These are phyloP conservation scores for Scedosporium apiospermum DNA, from an alignment of 2,329 filamentous ascomycete species.

Conservation along the genomic window DNA sequence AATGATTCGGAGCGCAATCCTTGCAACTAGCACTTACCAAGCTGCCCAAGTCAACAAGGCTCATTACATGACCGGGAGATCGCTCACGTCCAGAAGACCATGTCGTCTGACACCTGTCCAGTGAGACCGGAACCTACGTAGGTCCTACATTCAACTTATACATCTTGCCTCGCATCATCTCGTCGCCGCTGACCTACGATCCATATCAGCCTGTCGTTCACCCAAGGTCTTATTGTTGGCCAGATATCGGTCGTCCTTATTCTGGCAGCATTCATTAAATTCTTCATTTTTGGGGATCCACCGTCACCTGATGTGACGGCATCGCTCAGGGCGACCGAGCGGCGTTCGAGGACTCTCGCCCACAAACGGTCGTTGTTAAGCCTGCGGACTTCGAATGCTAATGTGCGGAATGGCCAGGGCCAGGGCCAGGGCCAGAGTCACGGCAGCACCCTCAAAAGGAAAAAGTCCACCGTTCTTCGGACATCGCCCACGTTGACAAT, in stretches of 20 bases:
- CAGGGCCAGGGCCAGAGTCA: slow-evolving; percentile 13
- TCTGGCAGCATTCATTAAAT: slow-evolving; percentile 93
- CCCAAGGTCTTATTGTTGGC: slow-evolving; percentile 84
- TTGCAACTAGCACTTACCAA: background rate
- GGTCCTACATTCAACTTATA: slow-evolving; percentile 14
- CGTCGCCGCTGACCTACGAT: background rate
- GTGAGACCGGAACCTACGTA: slow-evolving; percentile 35
- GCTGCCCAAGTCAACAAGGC: background rate
- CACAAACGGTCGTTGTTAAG: slow-evolving; percentile 68
- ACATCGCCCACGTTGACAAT: slow-evolving; percentile 72
- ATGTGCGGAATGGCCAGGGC: slow-evolving; percentile 19
- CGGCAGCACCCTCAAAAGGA: slow-evolving; percentile 39
- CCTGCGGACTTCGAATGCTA: slow-evolving; percentile 32
- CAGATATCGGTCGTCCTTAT: slow-evolving; percentile 88
- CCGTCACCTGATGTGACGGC: slow-evolving; percentile 76
- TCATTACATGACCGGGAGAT: background rate
- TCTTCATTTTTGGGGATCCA: slow-evolving; percentile 97
- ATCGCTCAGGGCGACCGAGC: slow-evolving; percentile 62
- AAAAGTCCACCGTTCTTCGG: slow-evolving; percentile 64
- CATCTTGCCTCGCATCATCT: background rate
- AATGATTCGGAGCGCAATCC: no score
- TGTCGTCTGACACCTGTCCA: slow-evolving; percentile 33
- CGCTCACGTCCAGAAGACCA: slow-evolving; percentile 12
- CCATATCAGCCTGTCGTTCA: slow-evolving; percentile 66
- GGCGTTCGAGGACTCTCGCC: slow-evolving; percentile 62